Percentiles rank a stretch among this genome's conserved stretches.
Conservation (phyloP, 2,329 filamentous ascomycete genomes). For the Sclerotinia sclerotiorum region DNA sequence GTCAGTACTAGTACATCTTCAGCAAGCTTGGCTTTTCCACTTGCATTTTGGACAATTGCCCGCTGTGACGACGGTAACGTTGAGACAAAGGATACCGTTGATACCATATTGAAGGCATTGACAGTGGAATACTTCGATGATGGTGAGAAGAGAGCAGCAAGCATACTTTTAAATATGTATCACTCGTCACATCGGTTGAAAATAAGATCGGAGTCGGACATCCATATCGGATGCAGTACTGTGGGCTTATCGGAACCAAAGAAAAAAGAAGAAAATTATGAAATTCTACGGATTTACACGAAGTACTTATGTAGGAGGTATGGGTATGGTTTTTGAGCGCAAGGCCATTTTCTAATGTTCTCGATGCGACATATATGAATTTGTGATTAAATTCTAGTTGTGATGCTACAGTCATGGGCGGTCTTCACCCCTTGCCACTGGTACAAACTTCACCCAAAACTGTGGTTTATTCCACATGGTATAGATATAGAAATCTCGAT, state of each 20-base stretch:
- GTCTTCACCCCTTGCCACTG: conserved; percentile 1
- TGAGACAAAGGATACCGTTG: not conserved
- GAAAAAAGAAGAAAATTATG: too few species aligned
- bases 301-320: not conserved
- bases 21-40: too few species aligned
- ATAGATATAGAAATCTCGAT: not conserved
- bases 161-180: not conserved
- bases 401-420: not conserved
- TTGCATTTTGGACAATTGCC: too few species aligned
- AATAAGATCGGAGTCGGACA: not conserved
- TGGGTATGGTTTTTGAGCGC: not conserved
- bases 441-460: conserved; percentile 19
- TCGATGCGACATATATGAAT: not conserved
- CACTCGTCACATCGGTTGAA: not conserved
- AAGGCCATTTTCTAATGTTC: not conserved
- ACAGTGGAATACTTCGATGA: not conserved
- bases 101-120: not conserved
- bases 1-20: too few species aligned
- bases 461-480: conserved; percentile 20
- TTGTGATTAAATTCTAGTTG: not conserved
- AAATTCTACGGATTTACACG: too few species aligned
- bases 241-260: not conserved
- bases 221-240: not conserved
- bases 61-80: not conserved
- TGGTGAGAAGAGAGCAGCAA: not conserved